Evolutionary conservation across 331 rosid genomes (phyloP).

Genomic region (Prunus yedoensis): DNA sequence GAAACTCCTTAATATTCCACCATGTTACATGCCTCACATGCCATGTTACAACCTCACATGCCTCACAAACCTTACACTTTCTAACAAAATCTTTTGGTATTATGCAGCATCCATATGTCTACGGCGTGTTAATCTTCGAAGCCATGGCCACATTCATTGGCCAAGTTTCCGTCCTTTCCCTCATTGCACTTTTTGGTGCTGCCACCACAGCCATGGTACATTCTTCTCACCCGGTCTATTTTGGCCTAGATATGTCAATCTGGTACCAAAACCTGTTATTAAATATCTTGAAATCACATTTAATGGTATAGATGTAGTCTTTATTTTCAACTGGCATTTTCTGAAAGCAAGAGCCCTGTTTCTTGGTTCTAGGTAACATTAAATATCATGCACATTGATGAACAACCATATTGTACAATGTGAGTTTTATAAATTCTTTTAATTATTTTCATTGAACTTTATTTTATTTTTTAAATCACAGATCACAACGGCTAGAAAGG

Average conservation of each 20-base stretch:
- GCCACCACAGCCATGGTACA: constrained; percentile 98
- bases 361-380: not conserved
- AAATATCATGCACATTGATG: not conserved
- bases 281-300: not conserved
- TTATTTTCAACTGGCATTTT: not conserved
- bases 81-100: constrained; percentile 17
- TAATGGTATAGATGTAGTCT: not conserved
- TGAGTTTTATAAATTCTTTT: not conserved
- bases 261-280: constrained; percentile 23
- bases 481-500: constrained; percentile 98
- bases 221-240: constrained; percentile 29
- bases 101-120: constrained; percentile 92
- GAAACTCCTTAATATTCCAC: constrained; percentile 13
- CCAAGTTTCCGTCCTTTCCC: constrained; percentile 97
- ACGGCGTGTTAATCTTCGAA: constrained; percentile 90
- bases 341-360: not conserved
- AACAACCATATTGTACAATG: not conserved
- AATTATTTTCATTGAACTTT: constrained; percentile 1
- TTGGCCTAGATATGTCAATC: constrained; percentile 23
- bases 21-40: not conserved
- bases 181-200: constrained; percentile 93
- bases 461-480: constrained; percentile 30
- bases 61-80: constrained; percentile 10
- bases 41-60: no score
- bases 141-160: constrained; percentile 97